Evolutionary conservation across 2,329 filamentous ascomycete genomes (phyloP), one percentile per base, ranked within the genome.

Genomic region (Penicillium sp.): DNA sequence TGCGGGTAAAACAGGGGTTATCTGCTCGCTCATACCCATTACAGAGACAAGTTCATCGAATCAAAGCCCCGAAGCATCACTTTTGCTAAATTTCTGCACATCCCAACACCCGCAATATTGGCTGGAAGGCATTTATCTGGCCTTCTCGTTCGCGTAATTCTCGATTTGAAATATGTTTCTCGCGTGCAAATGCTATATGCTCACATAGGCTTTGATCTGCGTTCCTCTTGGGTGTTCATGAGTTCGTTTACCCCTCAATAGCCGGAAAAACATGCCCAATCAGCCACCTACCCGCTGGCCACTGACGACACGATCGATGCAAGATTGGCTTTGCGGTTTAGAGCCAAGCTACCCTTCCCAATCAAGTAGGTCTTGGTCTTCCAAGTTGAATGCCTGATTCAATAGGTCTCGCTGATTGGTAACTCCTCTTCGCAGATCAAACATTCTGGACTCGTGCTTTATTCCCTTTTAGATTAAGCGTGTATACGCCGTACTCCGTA

Each of bases 251-350:
- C 52, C 50, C 45, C 21, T 48, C 41, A 44, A 47, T 10, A 49
- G 39, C 49, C 40, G 51, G 39, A 22, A 41, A 43, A 38, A 36
- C 38, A 40, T 5, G 22, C 8, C 59, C 59, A 62, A 63, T 60
- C 50, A 55, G 9, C 14, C 21, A 1, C 5, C 10, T 34, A 24
- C 10, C 13, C 38, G 22, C 14, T 40, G 29, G 42, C 46, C 42
- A 50, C 48, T 29, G 5, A 31, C 16, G 41, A 43, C 39, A 57
- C 49, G 54, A 57, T 51, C 53, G 38, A 59, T 54, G 60, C 61
- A 58, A 61, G 61, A 55, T 62, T 59, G 45, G 48, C 53, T 61
- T 56, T 45, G 8, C n/a, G 31, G 50, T 42, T 21, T 40, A 47
- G 47, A 49, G 43, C 42, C 32, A 48, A 42, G 46, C 32, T 38